These are phyloP conservation scores for Bjerkandera adusta DNA, from an alignment of 1,284 basidiomycete genomes.

Conservation along the genomic window DNA sequence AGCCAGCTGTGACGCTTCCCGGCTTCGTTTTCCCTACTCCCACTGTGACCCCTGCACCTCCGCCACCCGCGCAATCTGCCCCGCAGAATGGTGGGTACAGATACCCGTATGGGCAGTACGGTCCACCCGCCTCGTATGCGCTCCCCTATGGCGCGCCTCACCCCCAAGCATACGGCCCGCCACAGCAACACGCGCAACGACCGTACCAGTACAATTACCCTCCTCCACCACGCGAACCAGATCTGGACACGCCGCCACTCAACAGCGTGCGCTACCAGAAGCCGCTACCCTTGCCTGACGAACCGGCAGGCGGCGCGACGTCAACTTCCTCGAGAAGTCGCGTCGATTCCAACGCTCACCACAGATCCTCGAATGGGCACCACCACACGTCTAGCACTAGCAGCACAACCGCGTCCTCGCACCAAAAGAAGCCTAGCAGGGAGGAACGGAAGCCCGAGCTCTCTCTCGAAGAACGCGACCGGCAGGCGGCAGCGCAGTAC, in stretches of 20 bases:
- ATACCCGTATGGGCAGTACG: background rate
- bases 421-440: background rate
- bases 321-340: constrained; percentile 14
- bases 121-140: background rate
- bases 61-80: background rate
- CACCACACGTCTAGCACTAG: background rate
- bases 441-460: constrained; percentile 6
- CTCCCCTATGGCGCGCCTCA: constrained; percentile 3
- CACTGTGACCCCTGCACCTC: background rate
- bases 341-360: background rate
- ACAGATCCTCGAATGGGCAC: background rate
- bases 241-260: constrained; percentile 11
- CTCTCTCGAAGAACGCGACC: constrained; percentile 24
- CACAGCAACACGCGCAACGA: constrained; percentile 6
- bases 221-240: constrained; percentile 16
- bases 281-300: constrained; percentile 19
- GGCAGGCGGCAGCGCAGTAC: constrained; percentile 18
- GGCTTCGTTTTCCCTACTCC: constrained; percentile 12
- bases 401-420: constrained; percentile 1
- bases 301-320: constrained; percentile 13
- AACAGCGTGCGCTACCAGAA: constrained; percentile 13
- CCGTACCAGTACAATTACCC: constrained; percentile 19
- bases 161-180: constrained; percentile 5
- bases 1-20: background rate
- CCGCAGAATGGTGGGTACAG: background rate